Percentiles rank a stretch among this genome's conserved stretches.
These are phyloP conservation scores for Leccinum disarticulatum DNA, from an alignment of 768 basidiomycete genomes.

Conservation along the genomic window DNA sequence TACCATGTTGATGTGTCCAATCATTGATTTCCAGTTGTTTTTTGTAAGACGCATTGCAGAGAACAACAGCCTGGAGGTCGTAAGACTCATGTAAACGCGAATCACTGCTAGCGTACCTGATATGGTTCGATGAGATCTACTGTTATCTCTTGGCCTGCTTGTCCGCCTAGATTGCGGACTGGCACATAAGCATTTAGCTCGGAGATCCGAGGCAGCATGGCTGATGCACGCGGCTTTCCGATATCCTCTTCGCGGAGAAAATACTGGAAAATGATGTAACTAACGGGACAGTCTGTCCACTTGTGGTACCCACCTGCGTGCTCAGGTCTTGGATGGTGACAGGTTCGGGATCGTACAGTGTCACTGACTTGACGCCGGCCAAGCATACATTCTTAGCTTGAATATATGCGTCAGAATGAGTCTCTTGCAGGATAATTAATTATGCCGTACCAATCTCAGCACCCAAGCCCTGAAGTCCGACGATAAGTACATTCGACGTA, in stretches of 20 bases:
- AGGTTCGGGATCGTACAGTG: slow-evolving; percentile 90
- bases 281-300: not conserved
- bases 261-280: slow-evolving; percentile 56
- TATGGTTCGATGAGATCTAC: slow-evolving; percentile 83
- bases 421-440: slow-evolving; percentile 2
- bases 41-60: slow-evolving; percentile 72
- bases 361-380: slow-evolving; percentile 97
- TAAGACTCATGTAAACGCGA: slow-evolving; percentile 6
- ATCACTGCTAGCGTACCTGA: slow-evolving; percentile 57
- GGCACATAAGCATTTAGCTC: slow-evolving; percentile 97
- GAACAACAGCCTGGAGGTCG: slow-evolving; percentile 72
- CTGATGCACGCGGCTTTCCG: slow-evolving; percentile 84
- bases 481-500: slow-evolving; percentile 88
- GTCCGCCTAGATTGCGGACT: slow-evolving; percentile 80
- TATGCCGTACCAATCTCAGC: slow-evolving; percentile 81
- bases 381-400: slow-evolving; percentile 89
- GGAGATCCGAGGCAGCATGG: slow-evolving; percentile 83
- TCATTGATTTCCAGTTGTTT: slow-evolving; percentile 95
- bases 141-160: slow-evolving; percentile 72
- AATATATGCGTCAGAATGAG: slow-evolving; percentile 19
- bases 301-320: slow-evolving; percentile 64
- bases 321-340: slow-evolving; percentile 89
- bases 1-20: slow-evolving; percentile 86
- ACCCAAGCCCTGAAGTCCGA: slow-evolving; percentile 89
- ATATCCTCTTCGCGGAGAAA: slow-evolving; percentile 87